Evolutionary conservation across 305 asterid genomes (phyloP).

Genomic region (Solanum hybrid): DNA sequence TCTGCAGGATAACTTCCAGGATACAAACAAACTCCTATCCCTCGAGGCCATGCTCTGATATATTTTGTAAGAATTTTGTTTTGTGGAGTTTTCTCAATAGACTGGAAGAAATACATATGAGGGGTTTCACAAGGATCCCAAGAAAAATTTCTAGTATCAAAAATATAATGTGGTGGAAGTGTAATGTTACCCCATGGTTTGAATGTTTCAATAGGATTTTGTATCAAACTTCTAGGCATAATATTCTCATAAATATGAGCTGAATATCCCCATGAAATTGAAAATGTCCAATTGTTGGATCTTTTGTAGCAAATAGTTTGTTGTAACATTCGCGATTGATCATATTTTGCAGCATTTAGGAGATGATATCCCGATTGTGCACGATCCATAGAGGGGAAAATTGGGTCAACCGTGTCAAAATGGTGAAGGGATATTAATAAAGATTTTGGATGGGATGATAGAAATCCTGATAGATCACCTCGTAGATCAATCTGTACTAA

Average conservation of each 20-base stretch:
- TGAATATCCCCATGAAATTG: slow-evolving; percentile 61
- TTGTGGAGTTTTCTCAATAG: neutral
- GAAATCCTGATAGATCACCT: slow-evolving; percentile 51
- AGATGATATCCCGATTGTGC: slow-evolving; percentile 39
- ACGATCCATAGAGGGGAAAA: slow-evolving; percentile 38
- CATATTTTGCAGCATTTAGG: slow-evolving; percentile 33
- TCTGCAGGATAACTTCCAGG: slow-evolving; percentile 30
- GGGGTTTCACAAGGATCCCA: slow-evolving; percentile 36
- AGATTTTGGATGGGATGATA: slow-evolving; percentile 51
- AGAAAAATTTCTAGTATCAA: slow-evolving; percentile 24
- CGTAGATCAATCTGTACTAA: slow-evolving; percentile 42
- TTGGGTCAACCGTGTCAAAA: slow-evolving; percentile 40
- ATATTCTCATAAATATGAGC: slow-evolving; percentile 39
- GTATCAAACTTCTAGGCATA: slow-evolving; percentile 32
- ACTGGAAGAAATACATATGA: slow-evolving; percentile 26
- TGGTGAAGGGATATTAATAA: slow-evolving; percentile 61
- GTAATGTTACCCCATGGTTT: slow-evolving; percentile 20
- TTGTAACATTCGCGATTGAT: slow-evolving; percentile 50
- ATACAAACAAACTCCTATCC: slow-evolving; percentile 18
- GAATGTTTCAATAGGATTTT: slow-evolving; percentile 46
- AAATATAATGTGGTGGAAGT: slow-evolving; percentile 28
- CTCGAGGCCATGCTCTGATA: slow-evolving; percentile 17
- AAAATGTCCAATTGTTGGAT: slow-evolving; percentile 34
- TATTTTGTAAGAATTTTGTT: slow-evolving; percentile 18
- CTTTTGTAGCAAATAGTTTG: slow-evolving; percentile 49